phyloP scores from a whole-genome alignment of 176 grass and related monocot genomes.

The Rhynchospora tenuis region DNA sequence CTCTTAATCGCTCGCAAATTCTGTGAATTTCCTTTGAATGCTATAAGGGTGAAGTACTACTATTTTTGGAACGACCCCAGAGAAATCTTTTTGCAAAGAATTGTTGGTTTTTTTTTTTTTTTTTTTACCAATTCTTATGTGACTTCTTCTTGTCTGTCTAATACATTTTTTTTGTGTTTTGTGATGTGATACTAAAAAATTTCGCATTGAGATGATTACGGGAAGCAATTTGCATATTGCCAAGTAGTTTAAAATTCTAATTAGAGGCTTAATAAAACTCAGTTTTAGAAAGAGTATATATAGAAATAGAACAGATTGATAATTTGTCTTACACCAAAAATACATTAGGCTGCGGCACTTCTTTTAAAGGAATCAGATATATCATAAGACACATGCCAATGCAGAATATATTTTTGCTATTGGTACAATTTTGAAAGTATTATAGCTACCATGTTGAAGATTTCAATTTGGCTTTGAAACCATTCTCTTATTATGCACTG shows the following conservation, averaged over 20 bases:
- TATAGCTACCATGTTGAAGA: not conserved
- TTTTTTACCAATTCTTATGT: not conserved
- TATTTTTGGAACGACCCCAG: not conserved
- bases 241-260: not conserved
- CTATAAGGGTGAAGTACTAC: not conserved
- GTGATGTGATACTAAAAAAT: not conserved
- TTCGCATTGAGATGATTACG: not conserved
- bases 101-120: not conserved
- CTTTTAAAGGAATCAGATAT: not conserved
- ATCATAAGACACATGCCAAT: not conserved
- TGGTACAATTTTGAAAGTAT: not conserved
- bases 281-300: not conserved
- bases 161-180: not conserved
- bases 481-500: not conserved
- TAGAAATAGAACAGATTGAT: not conserved
- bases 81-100: not conserved
- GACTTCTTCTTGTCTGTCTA: not conserved
- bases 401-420: not conserved
- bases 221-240: not conserved
- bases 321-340: not conserved
- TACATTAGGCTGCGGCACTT: not conserved
- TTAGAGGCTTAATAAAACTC: not conserved
- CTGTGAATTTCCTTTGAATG: not conserved
- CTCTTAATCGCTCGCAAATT: not conserved
- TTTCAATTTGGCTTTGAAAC: not conserved